Conservation (phyloP, 176 grass and related monocot species). For the Zizania latifolia region DNA sequence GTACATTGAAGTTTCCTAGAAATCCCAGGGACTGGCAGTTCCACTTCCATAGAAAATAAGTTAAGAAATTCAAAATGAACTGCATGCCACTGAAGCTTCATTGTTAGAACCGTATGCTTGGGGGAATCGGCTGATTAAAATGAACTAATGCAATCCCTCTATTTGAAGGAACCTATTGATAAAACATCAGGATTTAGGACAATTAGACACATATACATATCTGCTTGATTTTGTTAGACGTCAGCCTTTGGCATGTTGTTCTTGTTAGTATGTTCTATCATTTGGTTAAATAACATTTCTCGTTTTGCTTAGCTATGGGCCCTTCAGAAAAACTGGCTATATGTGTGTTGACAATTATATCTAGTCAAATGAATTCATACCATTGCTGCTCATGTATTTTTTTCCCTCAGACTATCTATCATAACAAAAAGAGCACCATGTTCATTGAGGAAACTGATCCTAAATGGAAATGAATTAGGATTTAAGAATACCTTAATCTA, state of each 20-base stretch:
- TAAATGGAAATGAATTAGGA: not conserved
- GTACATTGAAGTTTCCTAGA: not conserved
- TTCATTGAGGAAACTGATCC: not conserved
- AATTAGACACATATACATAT: not conserved
- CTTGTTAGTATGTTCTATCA: not conserved
- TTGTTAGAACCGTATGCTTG: not conserved
- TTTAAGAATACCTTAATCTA: not conserved
- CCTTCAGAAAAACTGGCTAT: not conserved
- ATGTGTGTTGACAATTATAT: not conserved
- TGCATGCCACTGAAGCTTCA: not conserved
- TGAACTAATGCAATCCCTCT: not conserved
- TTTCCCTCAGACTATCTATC: no score
- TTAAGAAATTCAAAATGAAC: not conserved
- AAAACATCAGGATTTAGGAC: not conserved
- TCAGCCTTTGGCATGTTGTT: not conserved
- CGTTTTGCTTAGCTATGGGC: not conserved
- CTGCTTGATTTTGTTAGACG: not conserved
- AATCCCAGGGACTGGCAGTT: not conserved
- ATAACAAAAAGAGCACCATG: no score
- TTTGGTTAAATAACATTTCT: not conserved
- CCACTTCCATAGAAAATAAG: not conserved
- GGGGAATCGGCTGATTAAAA: not conserved
- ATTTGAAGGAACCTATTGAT: not conserved
- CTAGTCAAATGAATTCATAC: slow-evolving; percentile 2
- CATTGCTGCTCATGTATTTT: not conserved